phyloP scores from a whole-genome alignment of 176 grass and related monocot genomes.

The Juncus effusus region DNA sequence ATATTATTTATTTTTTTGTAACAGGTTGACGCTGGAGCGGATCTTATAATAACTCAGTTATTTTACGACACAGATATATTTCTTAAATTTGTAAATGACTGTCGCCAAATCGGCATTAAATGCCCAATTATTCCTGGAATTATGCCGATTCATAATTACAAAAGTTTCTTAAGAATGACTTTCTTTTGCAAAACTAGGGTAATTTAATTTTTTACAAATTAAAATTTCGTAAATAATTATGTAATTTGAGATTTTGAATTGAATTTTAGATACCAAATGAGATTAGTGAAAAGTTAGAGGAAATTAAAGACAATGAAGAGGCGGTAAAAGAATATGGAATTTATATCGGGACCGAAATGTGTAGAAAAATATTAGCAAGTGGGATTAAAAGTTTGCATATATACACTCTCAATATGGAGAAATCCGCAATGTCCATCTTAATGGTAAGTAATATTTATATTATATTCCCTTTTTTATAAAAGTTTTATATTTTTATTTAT shows the following conservation, averaged over 20 bases:
- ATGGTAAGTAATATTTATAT: conserved; percentile 38
- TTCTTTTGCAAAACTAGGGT: conserved; percentile 90
- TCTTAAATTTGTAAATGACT: conserved; percentile 89
- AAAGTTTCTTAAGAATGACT: conserved; percentile 79
- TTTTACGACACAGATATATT: conserved; percentile 89
- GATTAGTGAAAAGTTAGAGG: conserved; percentile 61
- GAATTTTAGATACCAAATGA: conserved; percentile 58
- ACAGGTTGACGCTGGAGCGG: conserved; percentile 85
- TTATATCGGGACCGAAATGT: conserved; percentile 85
- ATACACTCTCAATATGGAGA: conserved; percentile 88
- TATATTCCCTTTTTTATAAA: too few relatives aligned
- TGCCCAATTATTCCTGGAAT: conserved; percentile 93
- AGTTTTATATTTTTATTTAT: neutral
- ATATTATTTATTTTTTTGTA: neutral
- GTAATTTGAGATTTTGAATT: conserved; percentile 10
- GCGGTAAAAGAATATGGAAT: conserved; percentile 78
- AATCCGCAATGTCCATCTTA: conserved; percentile 72
- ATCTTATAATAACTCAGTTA: conserved; percentile 73
- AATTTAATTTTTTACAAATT: conserved; percentile 10
- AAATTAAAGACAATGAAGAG: conserved; percentile 88
- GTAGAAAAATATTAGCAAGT: conserved; percentile 79
- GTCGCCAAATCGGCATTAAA: conserved; percentile 78
- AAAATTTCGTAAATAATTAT: conserved; percentile 5
- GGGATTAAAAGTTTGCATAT: conserved; percentile 89
- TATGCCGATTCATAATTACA: conserved; percentile 93